Percentiles rank a stretch among this genome's conserved stretches.
phyloP scores from a whole-genome alignment of 441 rosid species.

The Croton laevigatus region DNA sequence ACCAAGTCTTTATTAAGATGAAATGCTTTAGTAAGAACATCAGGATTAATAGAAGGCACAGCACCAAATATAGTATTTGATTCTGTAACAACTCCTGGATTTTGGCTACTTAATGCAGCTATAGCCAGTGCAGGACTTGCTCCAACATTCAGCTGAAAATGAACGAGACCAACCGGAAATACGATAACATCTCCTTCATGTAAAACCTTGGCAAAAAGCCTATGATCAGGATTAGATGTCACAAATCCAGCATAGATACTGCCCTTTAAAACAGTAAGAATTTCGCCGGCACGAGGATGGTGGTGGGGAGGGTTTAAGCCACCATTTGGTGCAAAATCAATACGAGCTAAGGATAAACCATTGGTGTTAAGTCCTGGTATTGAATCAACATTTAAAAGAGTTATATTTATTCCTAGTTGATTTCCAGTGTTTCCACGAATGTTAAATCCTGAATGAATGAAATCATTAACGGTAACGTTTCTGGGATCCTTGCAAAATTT shows the following conservation, averaged over 20 bases:
- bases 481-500: too few relatives aligned
- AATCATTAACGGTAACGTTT: too few relatives aligned
- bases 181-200: conserved; percentile 39
- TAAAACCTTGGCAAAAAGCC: conserved; percentile 25
- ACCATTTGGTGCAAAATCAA: conserved; percentile 40
- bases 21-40: too few relatives aligned
- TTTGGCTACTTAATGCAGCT: conserved; percentile 29
- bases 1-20: too few relatives aligned
- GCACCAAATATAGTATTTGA: conserved; percentile 8
- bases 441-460: background rate
- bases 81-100: conserved; percentile 35
- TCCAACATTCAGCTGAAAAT: conserved; percentile 40
- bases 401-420: conserved; percentile 41
- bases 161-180: conserved; percentile 41
- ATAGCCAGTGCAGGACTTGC: conserved; percentile 31
- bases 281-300: conserved; percentile 40
- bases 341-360: conserved; percentile 41
- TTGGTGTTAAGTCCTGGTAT: conserved; percentile 49
- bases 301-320: conserved; percentile 50
- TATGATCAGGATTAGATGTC: conserved; percentile 31
- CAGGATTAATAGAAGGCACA: too few relatives aligned
- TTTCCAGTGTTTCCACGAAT: conserved; percentile 35
- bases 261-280: conserved; percentile 38
- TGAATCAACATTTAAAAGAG: conserved; percentile 30
- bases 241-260: conserved; percentile 41